These are phyloP conservation scores for Saturnispora sekii DNA, from an alignment of 805 yeast genomes.

Conservation along the genomic window DNA sequence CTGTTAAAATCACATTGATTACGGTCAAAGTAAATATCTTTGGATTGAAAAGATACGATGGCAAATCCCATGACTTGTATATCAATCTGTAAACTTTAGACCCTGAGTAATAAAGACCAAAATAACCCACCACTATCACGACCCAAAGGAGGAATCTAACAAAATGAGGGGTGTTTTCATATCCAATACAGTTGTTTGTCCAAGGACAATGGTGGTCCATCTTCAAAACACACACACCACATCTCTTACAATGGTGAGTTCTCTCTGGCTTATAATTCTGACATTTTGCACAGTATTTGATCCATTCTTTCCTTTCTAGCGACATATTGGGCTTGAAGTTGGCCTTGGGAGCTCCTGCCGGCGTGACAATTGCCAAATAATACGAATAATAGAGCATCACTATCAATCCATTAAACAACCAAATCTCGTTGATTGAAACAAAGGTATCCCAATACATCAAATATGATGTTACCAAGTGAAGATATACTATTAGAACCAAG, in stretches of 20 bases:
- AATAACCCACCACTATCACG: slow-evolving; percentile 34
- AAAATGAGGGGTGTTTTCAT: slow-evolving; percentile 68
- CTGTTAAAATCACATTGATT: slow-evolving; percentile 42
- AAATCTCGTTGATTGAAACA: slow-evolving; percentile 31
- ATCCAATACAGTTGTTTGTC: slow-evolving; percentile 88
- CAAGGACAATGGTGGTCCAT: slow-evolving; percentile 97
- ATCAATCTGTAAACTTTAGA: slow-evolving; percentile 30
- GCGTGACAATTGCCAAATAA: slow-evolving; percentile 48
- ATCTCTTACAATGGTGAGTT: slow-evolving; percentile 76
- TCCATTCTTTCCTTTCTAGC: slow-evolving; percentile 32
- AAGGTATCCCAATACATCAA: slow-evolving; percentile 39
- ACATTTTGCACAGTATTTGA: slow-evolving; percentile 67
- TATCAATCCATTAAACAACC: slow-evolving; percentile 23
- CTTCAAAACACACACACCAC: slow-evolving; percentile 63
- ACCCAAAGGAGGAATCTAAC: slow-evolving; percentile 68
- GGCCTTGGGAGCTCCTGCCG: slow-evolving; percentile 62
- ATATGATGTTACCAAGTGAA: slow-evolving; percentile 56
- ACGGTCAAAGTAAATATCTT: slow-evolving; percentile 47
- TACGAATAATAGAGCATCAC: slow-evolving; percentile 68
- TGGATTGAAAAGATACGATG: slow-evolving; percentile 45
- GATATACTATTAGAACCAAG: slow-evolving; percentile 38
- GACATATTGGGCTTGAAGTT: slow-evolving; percentile 29
- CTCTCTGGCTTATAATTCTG: slow-evolving; percentile 67
- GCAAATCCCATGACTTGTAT: slow-evolving; percentile 41
- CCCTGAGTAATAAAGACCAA: slow-evolving; percentile 30